Evolutionary conservation across 345 rosid genomes (phyloP).

Genomic region (Atalantia buxifolia): DNA sequence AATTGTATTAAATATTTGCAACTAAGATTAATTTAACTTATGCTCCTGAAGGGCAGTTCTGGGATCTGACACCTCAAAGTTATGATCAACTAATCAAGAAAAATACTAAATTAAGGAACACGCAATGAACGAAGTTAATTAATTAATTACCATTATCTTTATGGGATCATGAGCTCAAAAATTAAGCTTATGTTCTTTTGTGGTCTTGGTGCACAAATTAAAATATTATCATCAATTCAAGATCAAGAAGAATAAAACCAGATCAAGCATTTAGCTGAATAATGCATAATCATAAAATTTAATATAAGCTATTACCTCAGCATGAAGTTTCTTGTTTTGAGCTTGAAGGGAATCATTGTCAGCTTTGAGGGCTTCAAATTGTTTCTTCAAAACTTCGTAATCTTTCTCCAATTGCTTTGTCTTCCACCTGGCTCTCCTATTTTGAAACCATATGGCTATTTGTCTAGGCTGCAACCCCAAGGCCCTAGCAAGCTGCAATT

Average conservation of each 20-base stretch:
- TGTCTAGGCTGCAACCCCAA: conserved; percentile 70
- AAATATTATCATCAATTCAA: background rate
- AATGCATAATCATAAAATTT: background rate
- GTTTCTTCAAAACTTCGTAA: conserved; percentile 61
- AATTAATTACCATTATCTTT: conserved; percentile 21
- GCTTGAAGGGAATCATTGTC: conserved; percentile 65
- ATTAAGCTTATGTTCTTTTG: conserved; percentile 9
- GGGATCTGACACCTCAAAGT: conserved; percentile 23
- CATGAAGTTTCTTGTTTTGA: conserved; percentile 57
- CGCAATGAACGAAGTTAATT: conserved; percentile 21
- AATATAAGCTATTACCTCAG: conserved; percentile 43
- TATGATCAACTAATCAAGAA: conserved; percentile 18
- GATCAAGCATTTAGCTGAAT: background rate
- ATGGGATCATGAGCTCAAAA: conserved; percentile 48
- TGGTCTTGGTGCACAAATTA: conserved; percentile 10
- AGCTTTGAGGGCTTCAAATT: conserved; percentile 56
- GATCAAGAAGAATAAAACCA: conserved; percentile 2
- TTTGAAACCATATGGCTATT: conserved; percentile 77
- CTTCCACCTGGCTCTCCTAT: conserved; percentile 79
- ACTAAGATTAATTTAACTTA: conserved; percentile 16
- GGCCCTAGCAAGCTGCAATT: conserved; percentile 65
- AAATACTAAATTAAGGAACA: conserved; percentile 20
- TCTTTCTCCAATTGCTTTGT: conserved; percentile 73
- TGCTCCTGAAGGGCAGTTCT: conserved; percentile 19
- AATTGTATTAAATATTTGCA: conserved; percentile 9